phyloP scores from a whole-genome alignment of 257 asterid species.

The Cynanchum wilfordii region DNA sequence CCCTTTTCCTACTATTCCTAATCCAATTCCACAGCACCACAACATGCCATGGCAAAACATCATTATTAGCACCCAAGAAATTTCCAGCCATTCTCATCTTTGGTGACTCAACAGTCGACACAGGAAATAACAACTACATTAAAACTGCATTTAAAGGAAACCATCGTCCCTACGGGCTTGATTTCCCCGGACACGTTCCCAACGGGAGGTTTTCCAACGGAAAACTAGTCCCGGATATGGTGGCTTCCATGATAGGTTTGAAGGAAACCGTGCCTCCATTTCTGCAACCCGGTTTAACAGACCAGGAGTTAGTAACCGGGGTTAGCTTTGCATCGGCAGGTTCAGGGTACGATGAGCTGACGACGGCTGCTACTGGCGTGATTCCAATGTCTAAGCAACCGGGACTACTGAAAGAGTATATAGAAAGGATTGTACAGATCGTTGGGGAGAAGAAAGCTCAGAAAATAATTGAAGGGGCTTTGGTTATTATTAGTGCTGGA shows the following conservation, averaged over 20 bases:
- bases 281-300: conserved; percentile 49
- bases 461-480: conserved; percentile 29
- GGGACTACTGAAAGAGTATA: conserved; percentile 30
- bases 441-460: conserved; percentile 39
- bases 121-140: conserved; percentile 74
- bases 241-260: conserved; percentile 52
- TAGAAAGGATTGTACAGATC: conserved; percentile 31
- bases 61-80: conserved; percentile 7
- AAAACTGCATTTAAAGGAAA: conserved; percentile 40
- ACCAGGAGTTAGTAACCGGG: conserved; percentile 47
- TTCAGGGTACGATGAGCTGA: conserved; percentile 67
- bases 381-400: conserved; percentile 50
- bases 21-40: conserved; percentile 18
- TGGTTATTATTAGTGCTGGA: conserved; percentile 62
- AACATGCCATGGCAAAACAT: conserved; percentile 18
- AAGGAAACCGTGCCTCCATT: conserved; percentile 60
- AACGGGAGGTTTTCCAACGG: conserved; percentile 73
- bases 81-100: conserved; percentile 50
- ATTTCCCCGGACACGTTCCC: conserved; percentile 45
- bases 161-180: conserved; percentile 60
- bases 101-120: conserved; percentile 68
- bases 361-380: conserved; percentile 38
- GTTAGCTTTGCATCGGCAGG: conserved; percentile 84
- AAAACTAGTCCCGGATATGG: conserved; percentile 58
- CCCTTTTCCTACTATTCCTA: conserved; percentile 20